Percentiles rank a stretch among this genome's conserved stretches.
Evolutionary conservation across 345 rosid genomes (phyloP).

Genomic region (Eucalyptus marginata): DNA sequence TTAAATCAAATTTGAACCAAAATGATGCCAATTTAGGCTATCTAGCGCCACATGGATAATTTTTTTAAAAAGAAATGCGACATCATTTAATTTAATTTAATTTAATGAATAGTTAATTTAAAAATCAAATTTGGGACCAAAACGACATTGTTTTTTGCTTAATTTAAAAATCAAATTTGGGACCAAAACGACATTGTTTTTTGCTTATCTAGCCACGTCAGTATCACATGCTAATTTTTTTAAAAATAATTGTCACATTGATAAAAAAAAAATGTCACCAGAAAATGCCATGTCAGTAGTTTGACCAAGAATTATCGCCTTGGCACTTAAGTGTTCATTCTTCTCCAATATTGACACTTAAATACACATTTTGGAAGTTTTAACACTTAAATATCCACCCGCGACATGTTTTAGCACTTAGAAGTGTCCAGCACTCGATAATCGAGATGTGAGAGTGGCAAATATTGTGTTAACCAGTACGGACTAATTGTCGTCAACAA

Average conservation of each 20-base stretch:
- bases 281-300: fast-evolving
- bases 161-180: no score
- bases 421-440: fast-evolving
- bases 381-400: fast-evolving
- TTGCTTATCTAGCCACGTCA: fast-evolving
- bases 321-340: no score
- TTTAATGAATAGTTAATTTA: no score
- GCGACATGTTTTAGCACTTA: fast-evolving
- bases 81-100: no score
- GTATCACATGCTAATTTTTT: fast-evolving
- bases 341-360: no score
- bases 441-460: fast-evolving
- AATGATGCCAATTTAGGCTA: fast-evolving
- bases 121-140: no score
- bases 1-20: no score
- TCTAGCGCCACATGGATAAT: fast-evolving
- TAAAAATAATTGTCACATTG: fast-evolving
- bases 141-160: no score
- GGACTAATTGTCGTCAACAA: fast-evolving
- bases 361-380: no score
- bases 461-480: fast-evolving
- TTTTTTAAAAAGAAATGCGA: fast-evolving
- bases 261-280: no score
- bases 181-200: fast-evolving
- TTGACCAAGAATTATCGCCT: fast-evolving